Evolutionary conservation across 2,329 filamentous ascomycete species (phyloP), one percentile per base, ranked within the genome.

Genomic region (Fusarium transvaalense): DNA sequence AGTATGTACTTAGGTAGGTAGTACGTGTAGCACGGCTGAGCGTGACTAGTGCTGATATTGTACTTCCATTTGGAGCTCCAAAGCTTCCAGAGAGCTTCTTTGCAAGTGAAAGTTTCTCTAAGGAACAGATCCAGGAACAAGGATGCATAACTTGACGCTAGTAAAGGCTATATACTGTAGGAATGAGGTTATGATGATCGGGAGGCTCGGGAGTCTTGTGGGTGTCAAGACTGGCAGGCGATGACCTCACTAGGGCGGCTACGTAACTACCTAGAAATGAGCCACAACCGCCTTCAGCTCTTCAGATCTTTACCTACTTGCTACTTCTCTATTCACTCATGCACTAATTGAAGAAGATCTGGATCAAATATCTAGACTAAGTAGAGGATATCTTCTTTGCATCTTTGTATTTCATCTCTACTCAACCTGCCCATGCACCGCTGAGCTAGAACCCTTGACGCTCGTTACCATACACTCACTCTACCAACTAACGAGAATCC

Each of bases 201-300:
- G 66, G 62, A 67, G 43, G 39, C 35, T 70, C 66, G 66, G 66
- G 56, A 55, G 37, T 52, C 47, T 13, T 59, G 53, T 48, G 39
- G 45, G 41, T 39, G 55, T 48, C 54, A 9, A 52, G 25, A 43
- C 46, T n/a, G n/a, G n/a, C 29, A 61, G 39, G 59, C 67, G 67
- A 70, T 70, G 67, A 70, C 67, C 67, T 70, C 67, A 70, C 63
- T 63, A 54, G 67, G 67, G 59, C 39, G 55, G 52, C 59, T 66
- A 69, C 66, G 59, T 61, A 70, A 55, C 34, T 61, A 70, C 47
- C 34, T 46, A 35, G 34, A 51, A 64, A 56, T 39, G 64, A 68
- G 65, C 60, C 64, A 68, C 65, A 68, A 50, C 52, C 53, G 58
- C 54, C 66, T 43, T 56, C 59, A 58, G 39, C 46, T 54, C 31